Evolutionary conservation across 2,329 filamentous ascomycete genomes (phyloP).

Genomic region (Stachybotrys chartarum): DNA sequence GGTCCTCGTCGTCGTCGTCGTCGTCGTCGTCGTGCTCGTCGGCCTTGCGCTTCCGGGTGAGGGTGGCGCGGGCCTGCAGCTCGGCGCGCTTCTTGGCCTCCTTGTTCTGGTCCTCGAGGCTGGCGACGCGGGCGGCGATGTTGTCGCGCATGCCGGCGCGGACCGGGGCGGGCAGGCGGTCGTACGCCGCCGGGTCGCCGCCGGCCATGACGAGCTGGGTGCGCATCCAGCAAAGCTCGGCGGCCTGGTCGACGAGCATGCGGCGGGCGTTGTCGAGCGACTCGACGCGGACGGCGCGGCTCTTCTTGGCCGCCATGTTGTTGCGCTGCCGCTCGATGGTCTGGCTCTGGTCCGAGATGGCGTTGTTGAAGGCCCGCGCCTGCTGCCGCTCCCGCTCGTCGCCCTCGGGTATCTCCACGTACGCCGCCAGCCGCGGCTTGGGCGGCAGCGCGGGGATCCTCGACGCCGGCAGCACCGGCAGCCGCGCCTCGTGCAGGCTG

Average conservation of each 20-base stretch:
- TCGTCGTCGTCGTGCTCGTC: slow-evolving; percentile 31
- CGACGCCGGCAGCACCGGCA: slow-evolving; percentile 19
- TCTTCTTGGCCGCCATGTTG: slow-evolving; percentile 30
- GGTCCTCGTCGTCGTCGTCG: slow-evolving; percentile 24
- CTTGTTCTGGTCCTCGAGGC: slow-evolving; percentile 7
- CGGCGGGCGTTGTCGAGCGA: slow-evolving; percentile 10
- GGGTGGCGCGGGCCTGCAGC: slow-evolving; percentile 9
- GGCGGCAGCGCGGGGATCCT: slow-evolving; percentile 15
- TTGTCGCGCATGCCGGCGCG: slow-evolving; percentile 13
- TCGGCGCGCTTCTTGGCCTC: slow-evolving; percentile 12
- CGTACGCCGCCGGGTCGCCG: slow-evolving; percentile 12
- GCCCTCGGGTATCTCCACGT: slow-evolving; percentile 9
- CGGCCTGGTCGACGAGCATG: slow-evolving; percentile 14
- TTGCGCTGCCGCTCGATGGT: slow-evolving; percentile 23
- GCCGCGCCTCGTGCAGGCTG: slow-evolving; percentile 9
- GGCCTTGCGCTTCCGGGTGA: slow-evolving; percentile 25
- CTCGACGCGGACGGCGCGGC: slow-evolving; percentile 22
- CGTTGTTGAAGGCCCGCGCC: slow-evolving; percentile 16
- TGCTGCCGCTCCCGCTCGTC: slow-evolving; percentile 6
- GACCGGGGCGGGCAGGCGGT: slow-evolving; percentile 6
- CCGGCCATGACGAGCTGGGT: slow-evolving; percentile 16
- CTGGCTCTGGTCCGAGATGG: slow-evolving; percentile 15
- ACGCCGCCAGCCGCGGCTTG: slow-evolving; percentile 14
- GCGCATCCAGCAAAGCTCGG: slow-evolving; percentile 19
- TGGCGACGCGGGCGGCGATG: slow-evolving; percentile 9